phyloP scores from a whole-genome alignment of 257 asterid species.

The Solanum etuberosum region DNA sequence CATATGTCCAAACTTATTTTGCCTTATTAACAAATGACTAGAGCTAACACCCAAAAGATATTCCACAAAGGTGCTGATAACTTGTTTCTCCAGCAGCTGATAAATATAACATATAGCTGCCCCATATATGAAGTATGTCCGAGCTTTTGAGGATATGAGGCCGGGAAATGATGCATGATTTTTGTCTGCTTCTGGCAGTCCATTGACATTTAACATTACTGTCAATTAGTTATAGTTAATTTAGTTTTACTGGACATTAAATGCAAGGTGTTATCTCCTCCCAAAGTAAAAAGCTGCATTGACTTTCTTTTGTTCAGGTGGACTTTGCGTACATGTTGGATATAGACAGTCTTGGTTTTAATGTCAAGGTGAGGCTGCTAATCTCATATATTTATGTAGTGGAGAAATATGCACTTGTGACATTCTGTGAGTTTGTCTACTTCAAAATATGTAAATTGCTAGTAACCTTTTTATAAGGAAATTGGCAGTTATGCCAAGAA shows the following conservation, averaged over 20 bases:
- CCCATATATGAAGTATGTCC: neutral
- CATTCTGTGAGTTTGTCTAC: neutral
- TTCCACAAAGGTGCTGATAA: neutral
- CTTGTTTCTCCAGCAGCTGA: neutral
- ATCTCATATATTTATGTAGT: neutral
- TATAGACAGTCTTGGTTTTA: slow-evolving; percentile 83
- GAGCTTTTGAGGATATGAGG: neutral
- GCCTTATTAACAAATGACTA: neutral
- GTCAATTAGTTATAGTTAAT: neutral
- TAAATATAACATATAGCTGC: neutral
- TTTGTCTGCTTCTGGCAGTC: neutral
- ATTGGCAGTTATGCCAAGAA: neutral
- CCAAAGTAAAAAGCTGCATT: neutral
- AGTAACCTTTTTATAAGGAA: neutral
- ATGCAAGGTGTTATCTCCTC: neutral
- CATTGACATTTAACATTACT: neutral
- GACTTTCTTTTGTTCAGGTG: slow-evolving; percentile 38
- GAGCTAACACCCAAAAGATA: neutral
- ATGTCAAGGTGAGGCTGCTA: slow-evolving; percentile 58
- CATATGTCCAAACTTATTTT: neutral
- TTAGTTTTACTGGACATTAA: neutral
- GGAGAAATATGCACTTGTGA: neutral
- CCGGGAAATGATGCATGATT: neutral
- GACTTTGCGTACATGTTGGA: slow-evolving; percentile 76
- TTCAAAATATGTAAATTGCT: neutral